Evolutionary conservation across 805 yeast genomes (phyloP), one percentile per base, ranked within the genome.

Genomic region (Candida tallmaniae): DNA sequence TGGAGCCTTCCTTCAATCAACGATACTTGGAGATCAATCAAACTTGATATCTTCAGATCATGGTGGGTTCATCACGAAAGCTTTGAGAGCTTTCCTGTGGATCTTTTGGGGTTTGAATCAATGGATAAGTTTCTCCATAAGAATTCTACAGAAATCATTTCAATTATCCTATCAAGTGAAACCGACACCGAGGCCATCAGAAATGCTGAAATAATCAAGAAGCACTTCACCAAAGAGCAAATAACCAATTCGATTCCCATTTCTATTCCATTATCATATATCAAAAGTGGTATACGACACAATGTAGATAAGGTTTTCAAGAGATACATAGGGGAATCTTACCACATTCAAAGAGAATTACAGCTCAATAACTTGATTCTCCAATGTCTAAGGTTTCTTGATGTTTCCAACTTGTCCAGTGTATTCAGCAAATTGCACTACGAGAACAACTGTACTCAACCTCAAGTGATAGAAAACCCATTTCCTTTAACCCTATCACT

Each of bases 191-290:
- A n/a, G n/a, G n/a, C n/a, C n/a, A n/a, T n/a, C n/a, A n/a, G n/a
- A n/a, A n/a, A 6, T 22, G 23, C n/a, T 22, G 13, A 25, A n/a
- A 8, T n/a, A 7, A 12, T 8, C 8, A 8, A 25, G 13, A 12
- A 25, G 27, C 6, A 12, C 7, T 27, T 27, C 19, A 27, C 7
- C 12, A 9, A 16, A 17, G 29, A 9, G 12, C 25, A 27, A 14
- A 17, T 27, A 5, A 18, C 24, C 19, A 24, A 31, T 10, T 19
- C 35, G 8, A 26, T 35, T 20, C 31, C 73, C 0, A 35, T 56
- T n/a, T 44, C 65, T 0, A 53, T 77, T 1, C 66, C 80, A 0
- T 43, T 75, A 14, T 54, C 76, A 0, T 74, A 58, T 41, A 52
- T 73, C 0, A 52, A 50, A 10, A 51, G 50, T 22, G 76, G 78